Base-by-base conservation (phyloP, 257 asterid species). In the Lantana camara region DNA sequence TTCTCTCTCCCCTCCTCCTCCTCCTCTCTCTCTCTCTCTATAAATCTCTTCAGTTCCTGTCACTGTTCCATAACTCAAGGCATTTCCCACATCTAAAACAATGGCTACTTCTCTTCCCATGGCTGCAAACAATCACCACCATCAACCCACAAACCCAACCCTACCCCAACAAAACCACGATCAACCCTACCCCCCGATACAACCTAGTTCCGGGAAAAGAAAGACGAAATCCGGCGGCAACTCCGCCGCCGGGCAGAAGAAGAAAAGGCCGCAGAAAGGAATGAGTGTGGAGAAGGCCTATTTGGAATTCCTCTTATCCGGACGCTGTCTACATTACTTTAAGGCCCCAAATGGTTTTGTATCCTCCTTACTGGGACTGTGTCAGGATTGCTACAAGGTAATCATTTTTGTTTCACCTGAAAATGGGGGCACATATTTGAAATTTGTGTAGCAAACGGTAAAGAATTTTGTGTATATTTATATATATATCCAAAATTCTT, bases 231-330 rank as follows among this genome's bases (percentile, higher is more conserved):
- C 49, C 48, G 32, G 47, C 22, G 73, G 16, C 40, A 10, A 59
- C 1, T 46, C 42, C 4, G 37, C 71, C 7, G 45, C 9, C 5
- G 60, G 41, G 37, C 57, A 63, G 73, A 77, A 75, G 78, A 71
- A 75, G n/a, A n/a, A n/a, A n/a, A n/a, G n/a, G n/a, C n/a, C n/a
- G n/a, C n/a, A n/a, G 44, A 77, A 95, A 71, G 97, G 97, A 7
- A 74, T 90, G 87, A 95, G 97, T 0, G 88, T 90, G 4, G 97
- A 45, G 8, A 76, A 83, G n/a, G n/a, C n/a, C n/a, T n/a, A n/a
- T n/a, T n/a, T n/a, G n/a, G n/a, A n/a, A n/a, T n/a, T n/a, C n/a
- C n/a, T n/a, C n/a, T n/a, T n/a, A n/a, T n/a, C n/a, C n/a, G n/a
- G n/a, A 74, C 17, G 9, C 5, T 53, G 62, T 48, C 60, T 61